Evolutionary conservation across 2,329 filamentous ascomycete species (phyloP).

Genomic region (Fusarium torreyae): DNA sequence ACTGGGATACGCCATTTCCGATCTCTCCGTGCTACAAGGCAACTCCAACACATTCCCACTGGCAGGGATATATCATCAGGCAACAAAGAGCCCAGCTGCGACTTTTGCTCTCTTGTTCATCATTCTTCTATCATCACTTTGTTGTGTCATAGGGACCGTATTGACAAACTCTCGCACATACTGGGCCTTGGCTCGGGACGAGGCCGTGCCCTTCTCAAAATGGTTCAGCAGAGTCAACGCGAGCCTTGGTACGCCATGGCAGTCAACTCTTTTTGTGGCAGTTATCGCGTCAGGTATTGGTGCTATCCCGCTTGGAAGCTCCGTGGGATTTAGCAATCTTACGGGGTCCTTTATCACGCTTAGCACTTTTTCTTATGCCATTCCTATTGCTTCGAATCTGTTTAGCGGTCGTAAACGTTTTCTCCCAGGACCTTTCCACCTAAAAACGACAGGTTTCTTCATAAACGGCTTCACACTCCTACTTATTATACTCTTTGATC

Average conservation of each 20-base stretch:
- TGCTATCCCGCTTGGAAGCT: slow-evolving; percentile 46
- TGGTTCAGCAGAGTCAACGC: slow-evolving; percentile 40
- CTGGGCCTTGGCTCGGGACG: slow-evolving; percentile 46
- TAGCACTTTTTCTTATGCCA: slow-evolving; percentile 47
- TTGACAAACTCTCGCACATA: slow-evolving; percentile 48
- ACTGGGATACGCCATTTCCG: slow-evolving; percentile 47
- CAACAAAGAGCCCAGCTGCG: slow-evolving; percentile 34
- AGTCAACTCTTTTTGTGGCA: slow-evolving; percentile 46
- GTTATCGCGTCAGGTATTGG: slow-evolving; percentile 46
- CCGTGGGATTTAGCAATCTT: slow-evolving; percentile 47
- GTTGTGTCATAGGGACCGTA: slow-evolving; percentile 44
- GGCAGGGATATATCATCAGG: slow-evolving; percentile 47
- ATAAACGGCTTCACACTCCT: slow-evolving; percentile 40
- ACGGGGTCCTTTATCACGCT: slow-evolving; percentile 51
- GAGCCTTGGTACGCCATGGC: slow-evolving; percentile 40
- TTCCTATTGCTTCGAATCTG: slow-evolving; percentile 42
- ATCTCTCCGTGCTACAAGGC: slow-evolving; percentile 42
- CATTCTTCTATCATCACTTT: slow-evolving; percentile 46
- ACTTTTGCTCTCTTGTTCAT: slow-evolving; percentile 47
- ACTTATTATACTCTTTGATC: slow-evolving; percentile 42
- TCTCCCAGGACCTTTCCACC: slow-evolving; percentile 34
- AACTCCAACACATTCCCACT: slow-evolving; percentile 45
- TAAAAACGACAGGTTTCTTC: slow-evolving; percentile 17
- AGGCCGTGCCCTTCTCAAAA: slow-evolving; percentile 43
- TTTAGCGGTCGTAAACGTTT: slow-evolving; percentile 37